Evolutionary conservation across 78 protist species (phyloP).

Genomic region (Dictyostelium capitatum): DNA sequence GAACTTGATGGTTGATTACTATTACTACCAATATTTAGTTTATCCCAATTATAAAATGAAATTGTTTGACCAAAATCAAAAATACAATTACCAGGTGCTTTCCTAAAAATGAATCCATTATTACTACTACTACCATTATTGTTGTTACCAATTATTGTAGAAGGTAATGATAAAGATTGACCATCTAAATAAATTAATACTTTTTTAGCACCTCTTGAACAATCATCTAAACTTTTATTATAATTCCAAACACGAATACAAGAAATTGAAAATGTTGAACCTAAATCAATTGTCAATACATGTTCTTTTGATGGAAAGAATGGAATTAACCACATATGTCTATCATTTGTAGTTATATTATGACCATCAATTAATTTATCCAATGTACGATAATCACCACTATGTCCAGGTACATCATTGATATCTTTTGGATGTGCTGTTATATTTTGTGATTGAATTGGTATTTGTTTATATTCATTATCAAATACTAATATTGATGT

Average conservation of each 20-base stretch:
- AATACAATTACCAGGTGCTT: conserved; percentile 67
- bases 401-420: conserved; percentile 57
- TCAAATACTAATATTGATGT: conserved; percentile 69
- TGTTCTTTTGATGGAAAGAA: conserved; percentile 59
- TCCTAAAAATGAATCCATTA: conserved; percentile 77
- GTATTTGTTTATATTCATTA: conserved; percentile 35
- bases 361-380: conserved; percentile 81
- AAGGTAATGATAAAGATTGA: conserved; percentile 16
- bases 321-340: conserved; percentile 89
- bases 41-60: conserved; percentile 61
- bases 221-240: conserved; percentile 86
- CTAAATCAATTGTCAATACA: conserved; percentile 51
- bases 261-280: neutral
- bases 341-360: conserved; percentile 51
- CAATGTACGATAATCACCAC: conserved; percentile 75
- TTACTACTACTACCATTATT: neutral
- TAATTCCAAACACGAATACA: conserved; percentile 90
- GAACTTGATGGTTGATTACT: neutral
- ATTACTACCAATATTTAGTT: neutral
- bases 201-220: conserved; percentile 73
- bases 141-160: neutral
- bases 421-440: conserved; percentile 75
- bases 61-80: conserved; percentile 67
- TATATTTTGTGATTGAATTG: neutral
- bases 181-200: conserved; percentile 55